Percentiles rank a stretch among this genome's conserved stretches.
These are phyloP conservation scores for Fusarium sp. DNA, from an alignment of 2,329 filamentous ascomycete species.

Conservation along the genomic window DNA sequence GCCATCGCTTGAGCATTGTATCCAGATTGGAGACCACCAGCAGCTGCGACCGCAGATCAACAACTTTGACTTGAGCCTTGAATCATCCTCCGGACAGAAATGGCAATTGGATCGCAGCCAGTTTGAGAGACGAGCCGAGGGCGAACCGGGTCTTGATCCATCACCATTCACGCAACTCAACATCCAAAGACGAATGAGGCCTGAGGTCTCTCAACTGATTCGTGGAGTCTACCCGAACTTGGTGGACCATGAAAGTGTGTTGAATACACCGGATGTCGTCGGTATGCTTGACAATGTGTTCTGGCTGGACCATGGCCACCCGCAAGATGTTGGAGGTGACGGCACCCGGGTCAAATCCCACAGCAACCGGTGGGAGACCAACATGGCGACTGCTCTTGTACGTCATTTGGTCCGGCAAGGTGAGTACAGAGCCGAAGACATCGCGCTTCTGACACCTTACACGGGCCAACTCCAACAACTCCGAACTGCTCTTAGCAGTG, in stretches of 20 bases:
- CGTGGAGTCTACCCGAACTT: conserved; percentile 65
- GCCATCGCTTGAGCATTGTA: conserved; percentile 36
- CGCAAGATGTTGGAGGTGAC: conserved; percentile 54
- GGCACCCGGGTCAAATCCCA: conserved; percentile 58
- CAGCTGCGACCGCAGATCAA: conserved; percentile 69
- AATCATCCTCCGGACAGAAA: conserved; percentile 15
- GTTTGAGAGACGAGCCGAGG: conserved; percentile 47
- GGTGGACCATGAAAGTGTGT: no score
- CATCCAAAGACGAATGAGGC: conserved; percentile 74
- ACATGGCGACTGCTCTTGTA: conserved; percentile 72
- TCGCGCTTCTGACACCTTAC: conserved; percentile 78
- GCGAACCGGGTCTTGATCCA: conserved; percentile 38
- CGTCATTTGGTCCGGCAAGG: conserved; percentile 75
- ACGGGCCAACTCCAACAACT: conserved; percentile 58
- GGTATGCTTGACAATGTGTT: conserved; percentile 62
- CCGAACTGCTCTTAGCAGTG: no score
- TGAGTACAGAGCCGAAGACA: conserved; percentile 67
- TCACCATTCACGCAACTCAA: conserved; percentile 57
- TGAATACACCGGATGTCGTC: conserved; percentile 17
- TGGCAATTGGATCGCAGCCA: conserved; percentile 55
- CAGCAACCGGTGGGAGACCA: conserved; percentile 69
- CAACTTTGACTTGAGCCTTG: conserved; percentile 59
- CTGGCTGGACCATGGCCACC: conserved; percentile 70
- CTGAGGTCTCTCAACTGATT: conserved; percentile 69
- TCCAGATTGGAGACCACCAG: conserved; percentile 72